Base-by-base conservation (phyloP, 768 basidiomycete species). In the Sarcodon aspratus region DNA sequence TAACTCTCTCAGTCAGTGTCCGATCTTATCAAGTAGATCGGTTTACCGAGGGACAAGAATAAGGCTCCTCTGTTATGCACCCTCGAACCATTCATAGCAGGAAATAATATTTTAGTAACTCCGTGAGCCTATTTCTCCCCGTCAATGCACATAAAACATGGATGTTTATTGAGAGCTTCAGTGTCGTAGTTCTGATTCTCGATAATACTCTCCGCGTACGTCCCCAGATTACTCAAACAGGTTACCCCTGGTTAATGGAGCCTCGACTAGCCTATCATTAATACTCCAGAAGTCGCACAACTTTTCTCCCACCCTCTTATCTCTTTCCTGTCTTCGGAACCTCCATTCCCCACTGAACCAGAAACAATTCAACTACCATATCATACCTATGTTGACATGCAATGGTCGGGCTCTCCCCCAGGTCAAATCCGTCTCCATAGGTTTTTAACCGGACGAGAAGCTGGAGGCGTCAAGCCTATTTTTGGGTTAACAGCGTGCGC, bases 371-470 rank as follows among this genome's bases (percentile, higher is more conserved):
- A 81, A 57, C 68, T 75, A 1, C 67, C 72, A 1, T 90, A 90
- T 58, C 79, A 91, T 60, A 76, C 80, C 0, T 79, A 69, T 45
- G 65, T 56, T 21, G 90, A 92, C 56, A 57, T 72, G 32, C 59
- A 64, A 61, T 61, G 63, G n/a, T 68, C 69, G 17, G n/a, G 32
- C 17, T 52, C 54, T 35, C 11, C 40, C 2, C 62, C 58, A 36
- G 66, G 72, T 36, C 60, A 59, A 6, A 66, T 73, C 13, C 77
- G 88, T 18, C 71, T 79, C 53, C 91, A 94, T 63, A 69, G 72
- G 13, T 95, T 95, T 68, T 69, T 92, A 46, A 95, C 91, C 1
- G 92, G 92, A 0, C 69, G 90, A 37, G 91, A 95, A 60, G 79
- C 74, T 2, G 80, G 82, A 11, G 90, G 91, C 0, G 76, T 89